Conservation (phyloP, 495 filamentous ascomycete species). For the Glarea lozoyensis region DNA sequence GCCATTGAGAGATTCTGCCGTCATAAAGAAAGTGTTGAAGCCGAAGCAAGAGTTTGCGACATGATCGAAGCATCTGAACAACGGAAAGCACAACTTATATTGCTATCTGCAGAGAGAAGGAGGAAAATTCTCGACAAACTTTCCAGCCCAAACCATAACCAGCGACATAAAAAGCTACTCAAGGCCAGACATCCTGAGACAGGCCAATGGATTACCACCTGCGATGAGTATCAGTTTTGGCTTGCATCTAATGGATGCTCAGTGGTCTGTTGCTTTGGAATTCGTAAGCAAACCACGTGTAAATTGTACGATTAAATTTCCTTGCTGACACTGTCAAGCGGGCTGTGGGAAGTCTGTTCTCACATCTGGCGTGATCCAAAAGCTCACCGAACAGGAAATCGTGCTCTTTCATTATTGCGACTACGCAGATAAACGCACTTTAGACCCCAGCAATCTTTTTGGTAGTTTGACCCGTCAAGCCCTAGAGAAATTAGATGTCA, state of each 20-base stretch:
- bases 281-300: conserved; percentile 5
- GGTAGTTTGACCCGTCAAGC: conserved; percentile 9
- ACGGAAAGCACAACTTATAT: not conserved
- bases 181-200: conserved; percentile 10
- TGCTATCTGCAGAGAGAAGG: conserved; percentile 1
- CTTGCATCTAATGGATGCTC: not conserved
- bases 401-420: conserved; percentile 18
- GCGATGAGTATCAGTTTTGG: conserved; percentile 3
- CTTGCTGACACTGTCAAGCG: conserved; percentile 6
- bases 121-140: conserved; percentile 9
- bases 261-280: conserved; percentile 24
- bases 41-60: conserved; percentile 22
- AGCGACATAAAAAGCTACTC: conserved; percentile 6
- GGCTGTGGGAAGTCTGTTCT: conserved; percentile 25
- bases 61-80: conserved; percentile 10
- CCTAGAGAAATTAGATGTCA: conserved; percentile 1
- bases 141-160: conserved; percentile 10
- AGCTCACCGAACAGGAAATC: not conserved
- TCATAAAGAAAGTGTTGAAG: conserved; percentile 22
- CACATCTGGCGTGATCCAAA: conserved; percentile 10
- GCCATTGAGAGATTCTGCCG: conserved; percentile 19
- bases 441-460: conserved; percentile 18
- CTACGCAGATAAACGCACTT: conserved; percentile 13
- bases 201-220: conserved; percentile 4
- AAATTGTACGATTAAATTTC: not conserved